A percentile compares a stretch with the other conserved stretches of the same genome.
Conservation (phyloP, 2,329 filamentous ascomycete species). For the Epichloe brachyelytri region DNA sequence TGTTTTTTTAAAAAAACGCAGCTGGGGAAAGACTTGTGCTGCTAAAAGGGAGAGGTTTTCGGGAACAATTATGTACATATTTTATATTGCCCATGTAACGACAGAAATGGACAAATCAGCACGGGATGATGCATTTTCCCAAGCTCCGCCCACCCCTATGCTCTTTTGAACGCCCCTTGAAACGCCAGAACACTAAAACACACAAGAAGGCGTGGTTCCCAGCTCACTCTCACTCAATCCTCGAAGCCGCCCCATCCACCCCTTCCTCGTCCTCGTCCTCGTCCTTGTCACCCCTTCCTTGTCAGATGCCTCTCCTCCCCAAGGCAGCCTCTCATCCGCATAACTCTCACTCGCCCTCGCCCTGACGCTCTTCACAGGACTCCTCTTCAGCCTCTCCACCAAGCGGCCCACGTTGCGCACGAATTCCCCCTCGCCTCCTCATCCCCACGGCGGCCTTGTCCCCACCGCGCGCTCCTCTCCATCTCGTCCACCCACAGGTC, state of each 20-base stretch:
- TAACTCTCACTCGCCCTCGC: constrained; percentile 56
- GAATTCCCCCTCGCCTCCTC: constrained; percentile 27
- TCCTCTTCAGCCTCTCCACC: constrained; percentile 42
- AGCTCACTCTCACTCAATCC: constrained; percentile 48
- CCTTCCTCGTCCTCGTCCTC: constrained; percentile 21
- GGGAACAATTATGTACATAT: not conserved
- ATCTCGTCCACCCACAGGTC: constrained; percentile 90
- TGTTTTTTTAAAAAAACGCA: no score
- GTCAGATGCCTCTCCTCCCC: constrained; percentile 30
- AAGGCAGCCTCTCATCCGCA: constrained; percentile 59
- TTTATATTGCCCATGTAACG: not conserved
- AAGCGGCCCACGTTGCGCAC: constrained; percentile 39
- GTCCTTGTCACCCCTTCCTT: constrained; percentile 26
- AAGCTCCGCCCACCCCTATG: not conserved
- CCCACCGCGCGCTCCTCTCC: constrained; percentile 51
- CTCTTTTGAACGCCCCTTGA: not conserved
- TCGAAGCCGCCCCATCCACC: constrained; percentile 58
- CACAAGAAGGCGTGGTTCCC: no score
- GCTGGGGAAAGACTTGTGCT: not conserved
- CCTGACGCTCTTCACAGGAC: constrained; percentile 59
- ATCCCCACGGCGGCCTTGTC: constrained; percentile 4
- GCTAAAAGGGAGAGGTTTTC: not conserved
- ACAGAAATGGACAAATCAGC: not conserved
- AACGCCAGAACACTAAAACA: not conserved
- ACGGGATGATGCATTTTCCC: not conserved